phyloP scores from a whole-genome alignment of 148 eudicot species.

The Fagopyrum esculentum region DNA sequence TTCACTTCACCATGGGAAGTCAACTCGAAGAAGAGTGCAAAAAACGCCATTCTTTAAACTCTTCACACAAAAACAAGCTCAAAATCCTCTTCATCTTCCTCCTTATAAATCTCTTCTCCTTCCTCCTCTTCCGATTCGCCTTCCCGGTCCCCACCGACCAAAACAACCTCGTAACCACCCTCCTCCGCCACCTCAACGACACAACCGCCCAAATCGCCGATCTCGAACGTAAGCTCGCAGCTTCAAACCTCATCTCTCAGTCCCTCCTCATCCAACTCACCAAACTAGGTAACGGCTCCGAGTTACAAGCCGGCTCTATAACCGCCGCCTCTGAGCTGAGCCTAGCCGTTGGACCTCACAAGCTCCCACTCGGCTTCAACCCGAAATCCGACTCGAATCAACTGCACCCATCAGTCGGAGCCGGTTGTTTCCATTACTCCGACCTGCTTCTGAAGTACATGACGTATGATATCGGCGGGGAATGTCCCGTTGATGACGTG shows the following conservation, averaged over 20 bases:
- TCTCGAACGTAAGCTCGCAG: background rate
- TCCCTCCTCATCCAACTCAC: conserved; percentile 16
- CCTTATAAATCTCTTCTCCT: conserved; percentile 57
- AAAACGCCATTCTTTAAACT: background rate
- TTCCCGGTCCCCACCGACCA: conserved; percentile 19
- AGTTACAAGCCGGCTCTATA: background rate
- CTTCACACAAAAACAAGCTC: background rate
- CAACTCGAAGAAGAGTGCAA: background rate
- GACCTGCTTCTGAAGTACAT: conserved; percentile 53
- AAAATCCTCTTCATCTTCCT: background rate
- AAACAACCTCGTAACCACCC: conserved; percentile 28
- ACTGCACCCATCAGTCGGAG: conserved; percentile 50
- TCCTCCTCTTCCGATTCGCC: conserved; percentile 53
- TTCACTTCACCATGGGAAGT: background rate
- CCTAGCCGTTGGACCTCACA: background rate
- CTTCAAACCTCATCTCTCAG: conserved; percentile 20
- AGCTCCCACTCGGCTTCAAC: conserved; percentile 13
- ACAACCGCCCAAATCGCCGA: conserved; percentile 58
- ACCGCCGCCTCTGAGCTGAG: conserved; percentile 1
- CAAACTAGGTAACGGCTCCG: background rate
- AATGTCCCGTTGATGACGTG: conserved; percentile 39
- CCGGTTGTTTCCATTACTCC: conserved; percentile 44
- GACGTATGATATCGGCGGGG: conserved; percentile 51
- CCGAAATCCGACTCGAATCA: conserved; percentile 33
- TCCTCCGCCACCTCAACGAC: conserved; percentile 67